Evolutionary conservation across 139 green algal genomes (phyloP).

Genomic region (Limnomonas spitsbergensis): DNA sequence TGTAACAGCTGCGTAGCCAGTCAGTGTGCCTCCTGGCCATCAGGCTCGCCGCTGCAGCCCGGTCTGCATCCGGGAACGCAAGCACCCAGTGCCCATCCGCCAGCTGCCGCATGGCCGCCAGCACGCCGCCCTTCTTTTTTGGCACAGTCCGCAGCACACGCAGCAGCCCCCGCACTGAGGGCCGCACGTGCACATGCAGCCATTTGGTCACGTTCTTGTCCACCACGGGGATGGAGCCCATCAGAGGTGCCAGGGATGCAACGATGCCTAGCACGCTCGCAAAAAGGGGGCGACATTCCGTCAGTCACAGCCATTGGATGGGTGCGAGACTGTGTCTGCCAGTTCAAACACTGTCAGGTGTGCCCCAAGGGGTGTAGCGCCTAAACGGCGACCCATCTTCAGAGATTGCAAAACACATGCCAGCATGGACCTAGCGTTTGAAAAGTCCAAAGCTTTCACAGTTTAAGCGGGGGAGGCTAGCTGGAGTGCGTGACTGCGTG

Average conservation of each 20-base stretch:
- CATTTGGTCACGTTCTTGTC: conserved; percentile 65
- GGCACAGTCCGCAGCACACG: conserved; percentile 32
- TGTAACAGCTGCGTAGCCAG: background rate
- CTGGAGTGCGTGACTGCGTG: too few relatives aligned
- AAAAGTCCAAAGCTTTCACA: too few relatives aligned
- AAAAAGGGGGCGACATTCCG: too few relatives aligned
- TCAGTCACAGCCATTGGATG: too few relatives aligned
- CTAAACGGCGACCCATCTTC: too few relatives aligned
- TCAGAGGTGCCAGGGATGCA: conserved; percentile 70
- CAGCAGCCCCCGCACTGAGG: conserved; percentile 63
- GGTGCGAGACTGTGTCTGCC: background rate
- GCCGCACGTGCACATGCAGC: conserved; percentile 79
- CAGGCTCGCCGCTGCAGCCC: conserved; percentile 36
- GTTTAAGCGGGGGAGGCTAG: too few relatives aligned
- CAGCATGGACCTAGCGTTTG: too few relatives aligned
- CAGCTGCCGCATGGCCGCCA: conserved; percentile 54
- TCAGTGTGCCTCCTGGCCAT: background rate
- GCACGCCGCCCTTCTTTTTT: conserved; percentile 40
- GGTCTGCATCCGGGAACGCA: conserved; percentile 60
- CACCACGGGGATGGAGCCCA: conserved; percentile 51
- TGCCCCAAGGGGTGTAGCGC: too few relatives aligned
- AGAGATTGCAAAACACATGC: too few relatives aligned
- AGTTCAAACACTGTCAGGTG: background rate
- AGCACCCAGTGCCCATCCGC: conserved; percentile 85
- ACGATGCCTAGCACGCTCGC: too few relatives aligned